phyloP scores from a whole-genome alignment of 257 asterid genomes.

The Penstemon barbatus region DNA sequence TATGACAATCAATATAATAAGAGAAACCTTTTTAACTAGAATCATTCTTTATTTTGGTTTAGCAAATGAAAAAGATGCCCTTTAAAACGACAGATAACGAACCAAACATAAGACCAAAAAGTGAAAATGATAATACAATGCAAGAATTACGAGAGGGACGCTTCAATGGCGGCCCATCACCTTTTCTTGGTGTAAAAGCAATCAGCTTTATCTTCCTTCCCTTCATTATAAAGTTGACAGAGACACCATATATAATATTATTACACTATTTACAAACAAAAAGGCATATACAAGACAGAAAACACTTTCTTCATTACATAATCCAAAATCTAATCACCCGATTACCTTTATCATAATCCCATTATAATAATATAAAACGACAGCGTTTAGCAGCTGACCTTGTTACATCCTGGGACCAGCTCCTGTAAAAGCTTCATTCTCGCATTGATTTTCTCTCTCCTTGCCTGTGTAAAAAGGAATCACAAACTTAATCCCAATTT shows the following conservation, averaged over 20 bases:
- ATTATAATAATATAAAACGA: constrained; percentile 28
- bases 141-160: constrained; percentile 55
- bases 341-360: constrained; percentile 18
- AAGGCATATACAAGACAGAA: constrained; percentile 25
- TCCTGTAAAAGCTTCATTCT: constrained; percentile 94
- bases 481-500: constrained; percentile 25
- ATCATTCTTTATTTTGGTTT: background rate
- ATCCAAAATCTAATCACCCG: constrained; percentile 32
- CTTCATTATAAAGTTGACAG: constrained; percentile 50
- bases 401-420: constrained; percentile 98
- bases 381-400: constrained; percentile 66
- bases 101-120: constrained; percentile 43
- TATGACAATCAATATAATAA: background rate
- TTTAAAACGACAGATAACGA: constrained; percentile 40
- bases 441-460: constrained; percentile 98
- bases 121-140: constrained; percentile 33
- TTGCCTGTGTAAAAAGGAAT: constrained; percentile 57
- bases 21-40: background rate
- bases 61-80: constrained; percentile 39
- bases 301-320: constrained; percentile 21
- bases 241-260: constrained; percentile 39
- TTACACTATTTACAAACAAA: constrained; percentile 27
- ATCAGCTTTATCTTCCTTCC: constrained; percentile 44
- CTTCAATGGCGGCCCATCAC: constrained; percentile 49
- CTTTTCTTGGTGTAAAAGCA: constrained; percentile 56